Percentiles rank a stretch among this genome's conserved stretches.
Conservation (phyloP, 164 flowering plant species). For the Sextonia rubra region DNA sequence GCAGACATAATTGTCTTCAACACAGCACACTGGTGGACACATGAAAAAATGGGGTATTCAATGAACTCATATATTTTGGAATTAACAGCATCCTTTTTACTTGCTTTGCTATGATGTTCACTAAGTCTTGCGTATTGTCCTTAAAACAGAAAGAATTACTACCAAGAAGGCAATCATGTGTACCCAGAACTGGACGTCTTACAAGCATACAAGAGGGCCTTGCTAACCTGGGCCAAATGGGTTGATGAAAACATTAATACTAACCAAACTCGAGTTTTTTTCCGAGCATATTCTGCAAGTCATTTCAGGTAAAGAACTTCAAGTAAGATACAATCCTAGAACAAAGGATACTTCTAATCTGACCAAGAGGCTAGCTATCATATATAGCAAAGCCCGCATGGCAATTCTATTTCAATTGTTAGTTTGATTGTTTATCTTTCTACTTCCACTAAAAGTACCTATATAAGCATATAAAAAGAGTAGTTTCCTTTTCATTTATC, state of each 20-base stretch:
- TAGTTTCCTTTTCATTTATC: neutral
- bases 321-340: neutral
- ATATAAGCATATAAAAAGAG: neutral
- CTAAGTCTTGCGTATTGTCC: neutral
- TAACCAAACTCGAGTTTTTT: slow-evolving; percentile 31
- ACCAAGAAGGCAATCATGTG: slow-evolving; percentile 11
- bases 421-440: neutral
- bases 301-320: slow-evolving; percentile 36
- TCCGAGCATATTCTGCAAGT: slow-evolving; percentile 45
- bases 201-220: slow-evolving; percentile 48
- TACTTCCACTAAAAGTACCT: neutral
- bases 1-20: slow-evolving; percentile 51
- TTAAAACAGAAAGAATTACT: slow-evolving; percentile 13
- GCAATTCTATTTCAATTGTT: neutral
- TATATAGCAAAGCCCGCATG: neutral
- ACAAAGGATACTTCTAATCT: neutral
- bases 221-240: slow-evolving; percentile 61
- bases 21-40: slow-evolving; percentile 67
- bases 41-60: slow-evolving; percentile 57
- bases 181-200: slow-evolving; percentile 6
- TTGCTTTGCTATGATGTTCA: neutral
- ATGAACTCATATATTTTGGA: neutral
- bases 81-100: neutral
- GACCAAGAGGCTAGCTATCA: neutral
- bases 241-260: slow-evolving; percentile 38